A percentile compares a stretch with the other conserved stretches of the same genome.
Evolutionary conservation across 805 yeast species (phyloP).

Genomic region (Zygotorulaspora chibaensis): DNA sequence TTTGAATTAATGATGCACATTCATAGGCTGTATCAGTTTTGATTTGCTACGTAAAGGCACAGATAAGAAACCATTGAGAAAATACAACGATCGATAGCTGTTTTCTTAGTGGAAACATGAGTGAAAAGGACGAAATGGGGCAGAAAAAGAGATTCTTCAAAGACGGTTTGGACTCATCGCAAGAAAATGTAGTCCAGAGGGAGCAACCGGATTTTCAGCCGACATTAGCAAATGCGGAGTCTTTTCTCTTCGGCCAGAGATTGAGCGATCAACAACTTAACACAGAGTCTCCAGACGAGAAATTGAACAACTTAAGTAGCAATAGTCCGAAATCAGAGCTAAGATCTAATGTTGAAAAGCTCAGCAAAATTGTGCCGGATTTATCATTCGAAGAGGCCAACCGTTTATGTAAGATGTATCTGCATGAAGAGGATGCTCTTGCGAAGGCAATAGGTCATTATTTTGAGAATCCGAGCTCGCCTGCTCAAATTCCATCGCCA

Average conservation of each 20-base stretch:
- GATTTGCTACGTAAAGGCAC: too few relatives aligned
- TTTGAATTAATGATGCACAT: too few relatives aligned
- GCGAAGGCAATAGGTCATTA: conserved; percentile 40
- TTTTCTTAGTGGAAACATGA: neutral
- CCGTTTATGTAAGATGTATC: conserved; percentile 29
- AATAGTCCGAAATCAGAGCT: conserved; percentile 1
- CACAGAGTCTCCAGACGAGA: neutral
- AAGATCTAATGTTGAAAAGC: conserved; percentile 1
- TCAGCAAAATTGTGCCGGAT: conserved; percentile 37
- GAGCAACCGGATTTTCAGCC: conserved; percentile 7
- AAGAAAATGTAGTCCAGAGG: conserved; percentile 6
- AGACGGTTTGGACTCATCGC: conserved; percentile 30
- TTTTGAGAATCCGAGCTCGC: conserved; percentile 28
- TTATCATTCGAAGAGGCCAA: conserved; percentile 23
- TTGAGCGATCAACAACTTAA: neutral
- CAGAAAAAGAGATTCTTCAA: conserved; percentile 27
- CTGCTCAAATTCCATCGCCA: neutral
- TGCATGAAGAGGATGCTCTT: conserved; percentile 28
- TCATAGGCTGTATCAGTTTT: too few relatives aligned
- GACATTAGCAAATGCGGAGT: conserved; percentile 16
- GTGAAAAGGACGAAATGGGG: conserved; percentile 3
- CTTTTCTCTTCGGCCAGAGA: conserved; percentile 20
- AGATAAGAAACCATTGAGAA: neutral
- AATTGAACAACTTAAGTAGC: neutral
- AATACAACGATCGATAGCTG: neutral